Evolutionary conservation across 805 yeast genomes (phyloP), one percentile per base, ranked within the genome.

Genomic region (Lipomyces starkeyi): DNA sequence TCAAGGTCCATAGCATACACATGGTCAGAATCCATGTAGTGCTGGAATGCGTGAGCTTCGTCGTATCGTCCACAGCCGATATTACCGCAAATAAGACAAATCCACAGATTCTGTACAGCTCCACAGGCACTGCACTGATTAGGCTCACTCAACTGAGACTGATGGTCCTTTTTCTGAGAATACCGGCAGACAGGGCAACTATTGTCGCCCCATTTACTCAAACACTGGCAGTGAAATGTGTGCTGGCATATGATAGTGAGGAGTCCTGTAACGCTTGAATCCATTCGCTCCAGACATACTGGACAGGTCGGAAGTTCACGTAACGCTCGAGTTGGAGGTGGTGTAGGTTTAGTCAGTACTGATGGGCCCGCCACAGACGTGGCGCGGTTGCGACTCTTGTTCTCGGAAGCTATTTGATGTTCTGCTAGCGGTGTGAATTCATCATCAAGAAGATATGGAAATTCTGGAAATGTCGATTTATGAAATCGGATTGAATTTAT

Each of bases 11-110:
- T 92, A 0, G 97, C 90, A 80, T 91, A 93, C 74, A 97, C 91
- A 77, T 93, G 98, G 5, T 89, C 88, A 0, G 97, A 89, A 9
- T 82, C 81, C 20, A 88, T 86, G 76, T 86, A 93, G 78, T 93
- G 98, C 68, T 88, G 86, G 62, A 91, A 86, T 0, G 97, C 96
- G 80, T 93, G 98, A 61, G 90, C 93, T 40, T 85, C 85, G 62
- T 91, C 91, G 77, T 93, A 93, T 69, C 98, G 79, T 54, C 96
- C 94, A 79, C 98, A 93, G 0, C 97, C 97, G n/a, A 92, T 82
- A 75, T 90, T 88, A 0, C 98, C 97, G 79, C 98, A 93, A 1
- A 93, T 85, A 32, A 93, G 81, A 78, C 98, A 93, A 1, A 91
- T 88, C 97, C 98, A 93, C 17, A 93, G 79, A 76, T 90, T 91